A percentile compares a stretch with the other conserved stretches of the same genome.
Evolutionary conservation across 352 stramenopile genomes (phyloP).

Genomic region (Halophytophthora polymorphica): DNA sequence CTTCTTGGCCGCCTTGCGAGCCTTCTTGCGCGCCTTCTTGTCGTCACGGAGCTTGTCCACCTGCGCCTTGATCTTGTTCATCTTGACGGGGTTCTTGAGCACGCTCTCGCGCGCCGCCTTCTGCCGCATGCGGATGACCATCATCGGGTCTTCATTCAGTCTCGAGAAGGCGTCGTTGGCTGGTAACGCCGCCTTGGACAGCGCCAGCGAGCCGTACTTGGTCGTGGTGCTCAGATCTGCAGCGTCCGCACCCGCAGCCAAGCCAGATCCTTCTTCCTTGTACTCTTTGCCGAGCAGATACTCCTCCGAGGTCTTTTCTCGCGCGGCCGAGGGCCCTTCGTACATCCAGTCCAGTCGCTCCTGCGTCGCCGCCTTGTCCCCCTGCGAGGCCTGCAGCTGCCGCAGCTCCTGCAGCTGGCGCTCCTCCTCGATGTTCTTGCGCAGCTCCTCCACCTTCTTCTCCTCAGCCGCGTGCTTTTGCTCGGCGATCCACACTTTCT

Average conservation of each 20-base stretch:
- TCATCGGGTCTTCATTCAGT: slow-evolving; percentile 96
- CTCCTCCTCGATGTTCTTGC: slow-evolving; percentile 96
- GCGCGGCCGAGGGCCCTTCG: slow-evolving; percentile 84
- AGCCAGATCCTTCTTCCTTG: slow-evolving; percentile 36
- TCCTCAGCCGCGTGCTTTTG: slow-evolving; percentile 93
- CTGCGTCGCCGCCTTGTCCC: slow-evolving; percentile 72
- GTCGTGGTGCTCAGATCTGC: slow-evolving; percentile 54
- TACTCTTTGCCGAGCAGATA: slow-evolving; percentile 93
- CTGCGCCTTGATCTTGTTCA: slow-evolving; percentile 81
- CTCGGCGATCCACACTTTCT: slow-evolving; percentile 97
- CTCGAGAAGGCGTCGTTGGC: slow-evolving; percentile 92
- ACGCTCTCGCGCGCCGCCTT: slow-evolving; percentile 76
- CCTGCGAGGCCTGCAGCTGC: slow-evolving; percentile 85
- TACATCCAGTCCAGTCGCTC: slow-evolving; percentile 97
- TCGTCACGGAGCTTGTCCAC: slow-evolving; percentile 76
- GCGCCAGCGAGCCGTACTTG: slow-evolving; percentile 66
- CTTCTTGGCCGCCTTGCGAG: slow-evolving; percentile 70
- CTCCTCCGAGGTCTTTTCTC: slow-evolving; percentile 75
- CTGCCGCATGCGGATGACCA: slow-evolving; percentile 90
- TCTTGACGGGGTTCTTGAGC: slow-evolving; percentile 89
- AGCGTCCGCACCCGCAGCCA: slow-evolving; percentile 20
- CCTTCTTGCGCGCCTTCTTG: slow-evolving; percentile 72
- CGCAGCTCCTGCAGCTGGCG: slow-evolving; percentile 94
- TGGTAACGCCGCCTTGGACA: slow-evolving; percentile 46
- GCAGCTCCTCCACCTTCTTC: slow-evolving; percentile 92